A percentile compares a stretch with the other conserved stretches of the same genome.
Evolutionary conservation across 108 stramenopile species (phyloP).

Genomic region (Cyclotella distinguenda): DNA sequence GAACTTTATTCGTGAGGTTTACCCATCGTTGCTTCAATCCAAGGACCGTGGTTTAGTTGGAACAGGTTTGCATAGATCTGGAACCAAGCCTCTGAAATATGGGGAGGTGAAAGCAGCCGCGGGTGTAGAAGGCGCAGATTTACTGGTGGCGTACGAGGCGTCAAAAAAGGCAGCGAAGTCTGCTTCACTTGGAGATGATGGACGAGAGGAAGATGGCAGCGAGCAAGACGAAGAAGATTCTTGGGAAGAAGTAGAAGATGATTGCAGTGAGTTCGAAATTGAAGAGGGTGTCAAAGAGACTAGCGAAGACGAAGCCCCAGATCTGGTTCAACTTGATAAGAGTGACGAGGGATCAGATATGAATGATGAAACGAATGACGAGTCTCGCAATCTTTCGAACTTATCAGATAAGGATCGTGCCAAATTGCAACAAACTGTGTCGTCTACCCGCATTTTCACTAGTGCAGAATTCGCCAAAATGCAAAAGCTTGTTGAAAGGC

Average conservation of each 20-base stretch:
- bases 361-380: conserved; percentile 29
- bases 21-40: conserved; percentile 87
- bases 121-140: conserved; percentile 94
- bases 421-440: conserved; percentile 74
- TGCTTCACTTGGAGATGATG: conserved; percentile 10
- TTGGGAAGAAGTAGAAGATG: conserved; percentile 45
- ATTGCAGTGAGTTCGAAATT: conserved; percentile 40
- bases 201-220: conserved; percentile 38
- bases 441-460: conserved; percentile 80
- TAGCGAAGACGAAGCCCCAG: conserved; percentile 66
- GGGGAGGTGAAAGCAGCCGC: conserved; percentile 76
- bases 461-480: conserved; percentile 85
- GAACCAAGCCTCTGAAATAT: conserved; percentile 82
- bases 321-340: conserved; percentile 56
- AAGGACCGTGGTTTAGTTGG: conserved; percentile 91
- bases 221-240: conserved; percentile 50
- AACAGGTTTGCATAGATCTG: conserved; percentile 71
- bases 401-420: conserved; percentile 72
- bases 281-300: conserved; percentile 52
- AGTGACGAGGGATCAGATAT: conserved; percentile 37
- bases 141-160: conserved; percentile 84
- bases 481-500: conserved; percentile 85
- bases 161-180: conserved; percentile 55
- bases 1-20: conserved; percentile 92
- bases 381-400: conserved; percentile 60